Percentiles rank a stretch among this genome's conserved stretches.
Evolutionary conservation across 176 grass and related monocot species (phyloP).

Genomic region (Zoysia japonica): DNA sequence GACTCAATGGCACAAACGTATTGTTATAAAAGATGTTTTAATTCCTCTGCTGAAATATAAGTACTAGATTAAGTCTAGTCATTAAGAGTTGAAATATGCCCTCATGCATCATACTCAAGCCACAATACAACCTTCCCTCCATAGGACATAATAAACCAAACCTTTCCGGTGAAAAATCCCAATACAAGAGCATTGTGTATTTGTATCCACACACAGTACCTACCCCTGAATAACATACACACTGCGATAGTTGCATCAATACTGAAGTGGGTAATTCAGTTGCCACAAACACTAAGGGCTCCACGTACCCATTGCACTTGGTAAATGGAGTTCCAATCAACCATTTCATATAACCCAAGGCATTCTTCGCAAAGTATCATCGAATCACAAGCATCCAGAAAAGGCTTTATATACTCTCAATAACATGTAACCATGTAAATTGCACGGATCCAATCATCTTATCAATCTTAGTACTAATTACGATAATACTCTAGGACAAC

Average conservation of each 20-base stretch:
- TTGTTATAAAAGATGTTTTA: neutral
- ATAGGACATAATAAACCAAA: no score
- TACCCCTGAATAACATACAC: neutral
- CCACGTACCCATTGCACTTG: neutral
- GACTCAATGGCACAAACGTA: no score
- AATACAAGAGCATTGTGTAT: no score
- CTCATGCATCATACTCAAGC: no score
- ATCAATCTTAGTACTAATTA: no score
- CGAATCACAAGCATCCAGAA: conserved; percentile 34
- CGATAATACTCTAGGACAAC: neutral
- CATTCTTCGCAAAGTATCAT: neutral
- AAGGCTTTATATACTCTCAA: conserved; percentile 1
- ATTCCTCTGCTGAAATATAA: conserved; percentile 21
- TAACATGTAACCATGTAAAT: conserved; percentile 26
- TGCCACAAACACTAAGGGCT: neutral
- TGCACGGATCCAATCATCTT: conserved; percentile 27
- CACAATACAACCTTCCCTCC: no score
- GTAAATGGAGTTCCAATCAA: neutral
- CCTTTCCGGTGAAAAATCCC: no score
- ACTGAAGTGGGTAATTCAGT: neutral
- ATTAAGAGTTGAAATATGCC: conserved; percentile 20
- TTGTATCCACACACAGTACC: neutral
- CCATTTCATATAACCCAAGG: conserved; percentile 7
- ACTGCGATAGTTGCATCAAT: neutral
- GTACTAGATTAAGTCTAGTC: conserved; percentile 7